Percentiles rank a stretch among this genome's conserved stretches.
These are phyloP conservation scores for Cercospora sp. DNA, from an alignment of 2,329 filamentous ascomycete genomes.

Conservation along the genomic window DNA sequence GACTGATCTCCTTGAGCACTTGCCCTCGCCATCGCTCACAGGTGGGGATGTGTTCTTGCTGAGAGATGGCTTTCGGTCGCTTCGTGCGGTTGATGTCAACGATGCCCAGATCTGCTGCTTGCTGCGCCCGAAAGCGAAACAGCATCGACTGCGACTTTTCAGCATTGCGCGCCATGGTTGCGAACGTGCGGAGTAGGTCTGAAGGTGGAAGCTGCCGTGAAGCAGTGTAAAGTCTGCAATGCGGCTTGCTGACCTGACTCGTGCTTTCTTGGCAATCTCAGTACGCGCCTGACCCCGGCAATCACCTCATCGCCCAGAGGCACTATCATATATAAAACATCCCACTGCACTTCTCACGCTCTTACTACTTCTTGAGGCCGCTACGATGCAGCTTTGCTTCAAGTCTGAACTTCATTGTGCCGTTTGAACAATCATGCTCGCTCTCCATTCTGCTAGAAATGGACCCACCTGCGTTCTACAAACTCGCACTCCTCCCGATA, in stretches of 20 bases:
- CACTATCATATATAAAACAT: background rate
- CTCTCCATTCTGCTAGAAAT: background rate
- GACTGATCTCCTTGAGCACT: slow-evolving; percentile 93
- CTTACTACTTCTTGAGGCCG: background rate
- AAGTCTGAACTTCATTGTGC: background rate
- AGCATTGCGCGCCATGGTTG: slow-evolving; percentile 76
- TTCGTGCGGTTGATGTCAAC: slow-evolving; percentile 88
- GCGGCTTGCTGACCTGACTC: slow-evolving; percentile 4
- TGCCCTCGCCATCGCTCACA: slow-evolving; percentile 99
- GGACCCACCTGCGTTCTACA: background rate
- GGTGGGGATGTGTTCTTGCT: slow-evolving; percentile 76
- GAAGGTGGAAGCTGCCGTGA: background rate
- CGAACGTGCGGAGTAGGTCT: background rate
- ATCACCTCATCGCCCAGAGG: background rate
- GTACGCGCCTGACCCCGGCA: background rate
- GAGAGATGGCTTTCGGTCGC: slow-evolving; percentile 86
- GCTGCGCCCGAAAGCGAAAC: slow-evolving; percentile 97
- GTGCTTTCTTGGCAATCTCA: background rate
- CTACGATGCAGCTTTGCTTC: background rate
- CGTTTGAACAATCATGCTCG: background rate
- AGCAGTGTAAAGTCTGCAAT: slow-evolving; percentile 2
- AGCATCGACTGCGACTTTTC: slow-evolving; percentile 99
- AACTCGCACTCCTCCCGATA: background rate
- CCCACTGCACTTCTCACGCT: background rate
- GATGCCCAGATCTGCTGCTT: slow-evolving; percentile 93